A percentile compares a stretch with the other conserved stretches of the same genome.
Conservation (phyloP, 495 filamentous ascomycete genomes). For the Aspergillus asperescens region DNA sequence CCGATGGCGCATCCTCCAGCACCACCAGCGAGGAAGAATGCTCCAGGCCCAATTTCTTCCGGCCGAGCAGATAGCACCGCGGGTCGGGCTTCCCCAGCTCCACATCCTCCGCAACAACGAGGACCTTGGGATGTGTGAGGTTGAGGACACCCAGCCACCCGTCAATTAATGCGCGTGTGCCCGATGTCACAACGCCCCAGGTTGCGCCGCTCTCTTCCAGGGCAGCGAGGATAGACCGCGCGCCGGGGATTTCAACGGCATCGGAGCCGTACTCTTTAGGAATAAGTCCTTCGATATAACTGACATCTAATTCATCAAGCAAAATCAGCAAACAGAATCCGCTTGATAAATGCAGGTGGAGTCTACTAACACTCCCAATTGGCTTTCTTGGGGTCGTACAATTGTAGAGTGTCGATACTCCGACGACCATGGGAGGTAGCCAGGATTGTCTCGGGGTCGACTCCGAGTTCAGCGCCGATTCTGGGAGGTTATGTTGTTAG, state of each 20-base stretch:
- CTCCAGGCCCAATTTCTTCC: constrained; percentile 53
- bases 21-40: constrained; percentile 61
- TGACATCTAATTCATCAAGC: constrained; percentile 57
- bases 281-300: constrained; percentile 68
- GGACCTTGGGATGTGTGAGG: constrained; percentile 64
- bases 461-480: constrained; percentile 73
- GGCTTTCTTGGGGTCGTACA: constrained; percentile 73
- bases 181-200: constrained; percentile 94
- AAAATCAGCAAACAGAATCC: neutral
- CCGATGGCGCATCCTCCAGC: constrained; percentile 90
- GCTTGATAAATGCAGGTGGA: neutral
- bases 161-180: constrained; percentile 70
- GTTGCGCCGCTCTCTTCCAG: constrained; percentile 53
- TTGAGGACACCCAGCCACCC: constrained; percentile 81
- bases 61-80: constrained; percentile 72
- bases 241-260: constrained; percentile 76
- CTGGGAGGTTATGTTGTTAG: constrained; percentile 41
- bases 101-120: constrained; percentile 86
- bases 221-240: constrained; percentile 51
- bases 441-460: constrained; percentile 75
- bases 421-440: constrained; percentile 84
- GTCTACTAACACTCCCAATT: constrained; percentile 81
- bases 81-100: constrained; percentile 79
- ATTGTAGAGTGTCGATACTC: constrained; percentile 70
- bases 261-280: constrained; percentile 70